A percentile compares a stretch with the other conserved stretches of the same genome.
These are phyloP conservation scores for Diaporthe citrichinensis DNA, from an alignment of 2,329 filamentous ascomycete genomes.

Conservation along the genomic window DNA sequence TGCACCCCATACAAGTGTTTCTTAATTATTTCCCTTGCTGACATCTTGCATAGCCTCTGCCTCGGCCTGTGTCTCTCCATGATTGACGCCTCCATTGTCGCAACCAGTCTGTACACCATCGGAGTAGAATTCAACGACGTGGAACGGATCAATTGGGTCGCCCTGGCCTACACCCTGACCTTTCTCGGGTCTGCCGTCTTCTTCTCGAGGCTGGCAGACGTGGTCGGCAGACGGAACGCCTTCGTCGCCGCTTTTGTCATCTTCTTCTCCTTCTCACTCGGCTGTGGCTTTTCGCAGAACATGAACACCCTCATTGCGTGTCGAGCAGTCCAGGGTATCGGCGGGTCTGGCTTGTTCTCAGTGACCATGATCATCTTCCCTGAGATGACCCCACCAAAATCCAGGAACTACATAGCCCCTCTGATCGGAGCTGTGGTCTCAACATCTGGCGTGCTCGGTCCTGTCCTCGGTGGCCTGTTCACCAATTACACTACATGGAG, in stretches of 20 bases:
- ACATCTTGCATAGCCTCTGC: conserved; percentile 55
- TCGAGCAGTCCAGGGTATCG: conserved; percentile 65
- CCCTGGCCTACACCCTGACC: conserved; percentile 68
- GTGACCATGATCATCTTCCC: conserved; percentile 69
- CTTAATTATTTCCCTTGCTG: conserved; percentile 1
- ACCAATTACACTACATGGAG: conserved; percentile 65
- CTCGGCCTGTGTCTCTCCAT: conserved; percentile 70
- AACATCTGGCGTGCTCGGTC: conserved; percentile 64
- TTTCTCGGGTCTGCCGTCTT: conserved; percentile 71
- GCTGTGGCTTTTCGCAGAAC: conserved; percentile 62
- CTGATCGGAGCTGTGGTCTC: conserved; percentile 65
- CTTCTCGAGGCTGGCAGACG: conserved; percentile 67
- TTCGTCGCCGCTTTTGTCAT: conserved; percentile 65
- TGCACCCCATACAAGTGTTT: background rate
- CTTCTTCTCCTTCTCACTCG: conserved; percentile 70
- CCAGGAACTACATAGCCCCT: conserved; percentile 60
- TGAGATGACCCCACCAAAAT: conserved; percentile 60
- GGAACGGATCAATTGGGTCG: conserved; percentile 66
- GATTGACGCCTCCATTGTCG: conserved; percentile 72
- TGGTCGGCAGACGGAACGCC: conserved; percentile 67
- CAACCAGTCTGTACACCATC: conserved; percentile 70
- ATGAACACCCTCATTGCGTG: conserved; percentile 64
- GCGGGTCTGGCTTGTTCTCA: conserved; percentile 66
- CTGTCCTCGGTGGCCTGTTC: conserved; percentile 65
- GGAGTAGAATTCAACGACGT: conserved; percentile 64